Evolutionary conservation across 2,329 filamentous ascomycete genomes (phyloP).

Genomic region (Pseudogymnoascus sp.): DNA sequence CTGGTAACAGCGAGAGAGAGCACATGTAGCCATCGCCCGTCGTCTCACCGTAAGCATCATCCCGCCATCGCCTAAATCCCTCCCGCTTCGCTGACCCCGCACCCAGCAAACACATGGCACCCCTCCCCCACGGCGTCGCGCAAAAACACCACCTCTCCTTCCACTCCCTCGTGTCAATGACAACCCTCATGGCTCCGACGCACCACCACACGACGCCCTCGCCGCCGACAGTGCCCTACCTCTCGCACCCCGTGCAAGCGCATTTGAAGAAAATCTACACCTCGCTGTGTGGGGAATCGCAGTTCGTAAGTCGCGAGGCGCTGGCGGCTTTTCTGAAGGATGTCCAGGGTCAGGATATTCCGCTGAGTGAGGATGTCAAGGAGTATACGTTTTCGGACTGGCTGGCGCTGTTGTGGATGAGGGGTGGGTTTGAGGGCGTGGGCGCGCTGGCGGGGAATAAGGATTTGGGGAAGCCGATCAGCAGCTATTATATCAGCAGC

Average conservation of each 20-base stretch:
- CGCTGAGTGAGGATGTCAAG: slow-evolving; percentile 19
- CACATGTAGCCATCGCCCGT: neutral
- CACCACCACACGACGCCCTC: slow-evolving; percentile 17
- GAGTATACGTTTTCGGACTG: slow-evolving; percentile 28
- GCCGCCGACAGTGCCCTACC: slow-evolving; percentile 28
- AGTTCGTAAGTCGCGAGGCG: slow-evolving; percentile 30
- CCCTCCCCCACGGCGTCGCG: neutral
- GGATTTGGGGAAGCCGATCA: slow-evolving; percentile 27
- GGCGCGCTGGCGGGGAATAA: slow-evolving; percentile 18
- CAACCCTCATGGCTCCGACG: slow-evolving; percentile 10
- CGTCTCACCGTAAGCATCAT: neutral
- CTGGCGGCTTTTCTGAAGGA: slow-evolving; percentile 43
- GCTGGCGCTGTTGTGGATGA: slow-evolving; percentile 25
- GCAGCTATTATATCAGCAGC: slow-evolving; percentile 86
- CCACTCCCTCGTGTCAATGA: slow-evolving; percentile 8
- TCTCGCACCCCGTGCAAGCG: slow-evolving; percentile 42
- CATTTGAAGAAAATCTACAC: slow-evolving; percentile 43
- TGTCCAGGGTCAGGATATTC: slow-evolving; percentile 34
- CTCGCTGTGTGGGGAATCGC: slow-evolving; percentile 32
- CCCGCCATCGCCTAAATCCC: neutral
- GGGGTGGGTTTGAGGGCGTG: slow-evolving; percentile 23
- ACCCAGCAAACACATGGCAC: neutral
- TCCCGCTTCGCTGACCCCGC: neutral
- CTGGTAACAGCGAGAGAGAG: neutral
- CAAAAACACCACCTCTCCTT: slow-evolving; percentile 7